Evolutionary conservation across 805 yeast genomes (phyloP), one percentile per base, ranked within the genome.

Genomic region (Aciculoconidium aculeatum): DNA sequence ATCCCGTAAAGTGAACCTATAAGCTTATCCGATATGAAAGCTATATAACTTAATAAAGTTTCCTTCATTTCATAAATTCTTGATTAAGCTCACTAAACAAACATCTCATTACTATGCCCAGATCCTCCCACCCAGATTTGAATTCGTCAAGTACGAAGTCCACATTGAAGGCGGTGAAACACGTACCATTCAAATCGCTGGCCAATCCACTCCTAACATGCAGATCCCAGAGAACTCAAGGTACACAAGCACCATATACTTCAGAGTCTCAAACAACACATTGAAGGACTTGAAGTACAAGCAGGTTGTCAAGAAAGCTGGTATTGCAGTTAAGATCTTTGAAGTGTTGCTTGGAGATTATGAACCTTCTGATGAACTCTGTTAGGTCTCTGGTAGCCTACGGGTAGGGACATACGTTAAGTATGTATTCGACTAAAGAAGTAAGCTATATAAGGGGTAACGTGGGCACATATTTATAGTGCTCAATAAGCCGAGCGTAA

Each of bases 181-280:
- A 11, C 33, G 36, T 3, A 40, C 31, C 6, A 53, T 59, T 17
- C 52, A 32, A 12, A 60, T 61, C 15, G 36, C 35, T 11, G 64
- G 52, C 7, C 47, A 37, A 4, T 27, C 23, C 15, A 10, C 28
- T 5, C 46, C 58, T 27, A 40, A 47, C 13, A 34, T 60, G 40
- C 39, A 40, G 30, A 52, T 63, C 30, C 67, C 69, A 6, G 69
- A 61, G 40, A 52, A 46, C 25, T 45, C 62, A 16, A 55, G 51
- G 32, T 62, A 58, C 38, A 30, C 27, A 24, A 49, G 49, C 31
- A 51, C 60, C 13, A 41, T 62, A 17, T 51, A 53, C 28, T 63
- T 63, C 42, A 41, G 38, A 23, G 65, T 54, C 15, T 45, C 42
- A 35, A 44, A 47, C 28, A 47, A 41, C 22, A 37, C 48, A 14